Evolutionary conservation across 2,329 filamentous ascomycete genomes (phyloP).

Genomic region (Penicillium expansum): DNA sequence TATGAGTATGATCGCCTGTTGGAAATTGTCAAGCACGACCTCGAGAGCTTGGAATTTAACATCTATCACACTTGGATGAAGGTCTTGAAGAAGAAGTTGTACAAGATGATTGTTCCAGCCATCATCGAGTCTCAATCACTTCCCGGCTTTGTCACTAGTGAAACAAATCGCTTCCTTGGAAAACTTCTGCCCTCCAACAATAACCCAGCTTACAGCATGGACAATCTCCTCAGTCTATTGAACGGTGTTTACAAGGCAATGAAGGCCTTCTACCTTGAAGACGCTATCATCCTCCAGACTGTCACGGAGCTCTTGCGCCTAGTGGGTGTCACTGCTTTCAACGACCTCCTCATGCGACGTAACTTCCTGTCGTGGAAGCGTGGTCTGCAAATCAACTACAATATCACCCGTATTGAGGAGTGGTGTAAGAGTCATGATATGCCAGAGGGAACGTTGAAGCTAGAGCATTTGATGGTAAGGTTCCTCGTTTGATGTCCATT

Average conservation of each 20-base stretch:
- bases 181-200: slow-evolving; percentile 91
- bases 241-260: slow-evolving; percentile 98
- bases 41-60: slow-evolving; percentile 98
- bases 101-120: slow-evolving; percentile 99
- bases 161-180: slow-evolving; percentile 96
- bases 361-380: slow-evolving; percentile 99
- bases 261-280: slow-evolving; percentile 97
- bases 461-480: slow-evolving; percentile 93
- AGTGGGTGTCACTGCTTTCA: slow-evolving; percentile 96
- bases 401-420: slow-evolving; percentile 98
- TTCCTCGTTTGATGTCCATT: background rate
- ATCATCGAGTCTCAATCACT: slow-evolving; percentile 99
- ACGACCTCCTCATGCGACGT: slow-evolving; percentile 93
- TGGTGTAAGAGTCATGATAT: slow-evolving; percentile 99
- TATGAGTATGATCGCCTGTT: slow-evolving; percentile 97
- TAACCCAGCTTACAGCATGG: slow-evolving; percentile 97
- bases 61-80: slow-evolving; percentile 99
- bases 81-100: slow-evolving; percentile 96
- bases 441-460: slow-evolving; percentile 94
- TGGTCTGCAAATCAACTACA: slow-evolving; percentile 99
- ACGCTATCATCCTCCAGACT: slow-evolving; percentile 92
- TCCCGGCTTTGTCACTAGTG: slow-evolving; percentile 96
- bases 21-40: slow-evolving; percentile 98
- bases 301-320: slow-evolving; percentile 89
- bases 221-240: slow-evolving; percentile 89